Evolutionary conservation across 495 filamentous ascomycete species (phyloP), one percentile per base, ranked within the genome.

Genomic region (Penicillium robsamsonii): DNA sequence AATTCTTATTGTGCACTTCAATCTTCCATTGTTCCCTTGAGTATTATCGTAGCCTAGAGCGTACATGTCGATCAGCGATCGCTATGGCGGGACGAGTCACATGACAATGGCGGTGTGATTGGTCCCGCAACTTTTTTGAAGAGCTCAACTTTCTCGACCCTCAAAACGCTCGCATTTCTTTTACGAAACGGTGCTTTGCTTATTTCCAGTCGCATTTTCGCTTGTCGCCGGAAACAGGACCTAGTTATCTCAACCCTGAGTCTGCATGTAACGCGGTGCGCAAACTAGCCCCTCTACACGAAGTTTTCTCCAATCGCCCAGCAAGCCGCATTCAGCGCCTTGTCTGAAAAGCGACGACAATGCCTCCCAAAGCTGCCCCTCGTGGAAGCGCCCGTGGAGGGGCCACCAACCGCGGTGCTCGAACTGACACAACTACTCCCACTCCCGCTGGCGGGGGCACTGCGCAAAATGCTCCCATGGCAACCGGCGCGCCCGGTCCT

Each of bases 321-420:
- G 58, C 60, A 51, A 55, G 57, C 41, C 61, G 55, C 58, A 45
- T 41, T 50, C 52, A 57, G 60, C 60, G 51, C 55, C 56, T 63
- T 56, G 51, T 58, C 56, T 30, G 60, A 50, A 31, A 46, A 43
- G 43, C 53, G 40, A 62, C 46, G 40, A 71, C 50, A 9, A 79
- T 79, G 77, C 77, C 76, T 47, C 77, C 75, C 25, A 79, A 79
- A 70, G 67, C 66, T 12, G 61, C 57, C 40, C 46, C 70, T 41
- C 68, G 74, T 31, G 69, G 71, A 54, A 66, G 71, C 56, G 55
- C 66, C 46, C 54, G 68, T 35, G 62, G 63, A 46, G 55, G 60
- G 31, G 48, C 58, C 33, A 31, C 55, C 9, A 44, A 13, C 1
- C 52, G 52, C 10, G 43, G 52, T 17, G 52, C 52, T 20, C 43